Conservation (phyloP, 2,329 filamentous ascomycete genomes). For the Microdochium nivale region DNA sequence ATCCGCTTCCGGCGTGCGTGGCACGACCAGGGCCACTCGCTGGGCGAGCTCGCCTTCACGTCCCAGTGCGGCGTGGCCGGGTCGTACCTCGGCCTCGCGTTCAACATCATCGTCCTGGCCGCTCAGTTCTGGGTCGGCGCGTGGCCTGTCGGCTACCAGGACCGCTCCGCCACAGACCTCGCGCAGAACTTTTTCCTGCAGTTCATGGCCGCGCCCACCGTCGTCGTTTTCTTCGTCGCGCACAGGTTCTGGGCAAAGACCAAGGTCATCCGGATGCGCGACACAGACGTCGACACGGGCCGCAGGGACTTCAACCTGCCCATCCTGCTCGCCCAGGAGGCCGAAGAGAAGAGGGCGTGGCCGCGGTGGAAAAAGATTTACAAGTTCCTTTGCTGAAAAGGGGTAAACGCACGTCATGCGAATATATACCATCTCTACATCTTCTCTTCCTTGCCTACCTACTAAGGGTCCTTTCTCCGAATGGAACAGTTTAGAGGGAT, state of each 20-base stretch:
- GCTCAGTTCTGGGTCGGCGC: conserved; percentile 87
- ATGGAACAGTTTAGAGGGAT: too few species aligned
- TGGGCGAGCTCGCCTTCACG: conserved; percentile 71
- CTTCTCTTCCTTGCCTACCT: too few species aligned
- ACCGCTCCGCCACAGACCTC: conserved; percentile 33
- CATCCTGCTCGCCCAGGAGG: conserved; percentile 70
- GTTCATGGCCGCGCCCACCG: conserved; percentile 63
- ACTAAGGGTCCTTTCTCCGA: too few species aligned
- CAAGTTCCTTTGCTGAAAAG: conserved; percentile 60
- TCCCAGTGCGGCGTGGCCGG: conserved; percentile 73
- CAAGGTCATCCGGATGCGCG: conserved; percentile 51
- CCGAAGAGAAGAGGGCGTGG: conserved; percentile 63
- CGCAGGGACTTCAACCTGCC: conserved; percentile 77
- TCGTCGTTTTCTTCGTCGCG: conserved; percentile 56
- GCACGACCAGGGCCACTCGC: conserved; percentile 56
- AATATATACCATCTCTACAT: too few species aligned
- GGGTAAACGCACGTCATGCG: too few species aligned
- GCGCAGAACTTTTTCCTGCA: conserved; percentile 64
- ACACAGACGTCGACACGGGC: conserved; percentile 85
- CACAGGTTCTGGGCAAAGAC: conserved; percentile 75
- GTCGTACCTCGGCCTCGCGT: conserved; percentile 68
- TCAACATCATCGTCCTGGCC: conserved; percentile 68
- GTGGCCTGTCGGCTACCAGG: conserved; percentile 56
- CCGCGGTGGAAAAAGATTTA: conserved; percentile 70
- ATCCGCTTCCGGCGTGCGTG: conserved; percentile 87